Evolutionary conservation across 2,329 filamentous ascomycete species (phyloP).

Genomic region (Cordyceps pruinosa): DNA sequence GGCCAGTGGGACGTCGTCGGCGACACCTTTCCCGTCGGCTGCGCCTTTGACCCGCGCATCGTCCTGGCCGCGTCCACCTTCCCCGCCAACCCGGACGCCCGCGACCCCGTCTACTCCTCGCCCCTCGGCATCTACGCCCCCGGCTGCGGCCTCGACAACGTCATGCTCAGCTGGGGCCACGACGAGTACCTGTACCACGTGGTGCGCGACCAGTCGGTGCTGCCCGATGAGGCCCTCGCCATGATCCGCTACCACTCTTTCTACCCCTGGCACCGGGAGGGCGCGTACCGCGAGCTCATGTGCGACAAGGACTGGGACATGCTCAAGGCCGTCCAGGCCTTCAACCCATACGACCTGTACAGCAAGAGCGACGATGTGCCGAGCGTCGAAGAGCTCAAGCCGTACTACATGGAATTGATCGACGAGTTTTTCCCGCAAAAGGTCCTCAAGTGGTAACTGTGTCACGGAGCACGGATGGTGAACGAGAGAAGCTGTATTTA

Average conservation of each 20-base stretch:
- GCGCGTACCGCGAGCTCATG: slow-evolving; percentile 79
- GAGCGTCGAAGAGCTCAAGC: slow-evolving; percentile 67
- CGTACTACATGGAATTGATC: slow-evolving; percentile 38
- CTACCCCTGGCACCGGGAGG: slow-evolving; percentile 83
- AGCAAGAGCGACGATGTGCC: slow-evolving; percentile 83
- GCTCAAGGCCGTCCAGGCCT: slow-evolving; percentile 73
- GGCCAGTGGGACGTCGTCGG: slow-evolving; percentile 94
- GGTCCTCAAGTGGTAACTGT: slow-evolving; percentile 31
- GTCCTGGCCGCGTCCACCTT: slow-evolving; percentile 73
- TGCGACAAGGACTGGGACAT: slow-evolving; percentile 72
- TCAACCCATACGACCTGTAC: slow-evolving; percentile 89
- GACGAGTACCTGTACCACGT: slow-evolving; percentile 86
- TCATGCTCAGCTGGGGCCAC: slow-evolving; percentile 88
- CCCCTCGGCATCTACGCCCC: slow-evolving; percentile 72
- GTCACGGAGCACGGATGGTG: neutral
- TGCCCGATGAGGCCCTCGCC: slow-evolving; percentile 76
- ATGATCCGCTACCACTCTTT: slow-evolving; percentile 94
- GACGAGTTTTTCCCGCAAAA: slow-evolving; percentile 36
- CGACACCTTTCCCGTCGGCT: slow-evolving; percentile 75
- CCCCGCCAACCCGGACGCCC: slow-evolving; percentile 64
- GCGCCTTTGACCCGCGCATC: slow-evolving; percentile 66
- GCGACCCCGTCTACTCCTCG: slow-evolving; percentile 65
- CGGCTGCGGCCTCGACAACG: slow-evolving; percentile 75
- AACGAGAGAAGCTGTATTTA: neutral
- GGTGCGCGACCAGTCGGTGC: slow-evolving; percentile 70